Evolutionary conservation across 345 rosid genomes (phyloP), one percentile per base, ranked within the genome.

Genomic region (Pugionium dolabratum): DNA sequence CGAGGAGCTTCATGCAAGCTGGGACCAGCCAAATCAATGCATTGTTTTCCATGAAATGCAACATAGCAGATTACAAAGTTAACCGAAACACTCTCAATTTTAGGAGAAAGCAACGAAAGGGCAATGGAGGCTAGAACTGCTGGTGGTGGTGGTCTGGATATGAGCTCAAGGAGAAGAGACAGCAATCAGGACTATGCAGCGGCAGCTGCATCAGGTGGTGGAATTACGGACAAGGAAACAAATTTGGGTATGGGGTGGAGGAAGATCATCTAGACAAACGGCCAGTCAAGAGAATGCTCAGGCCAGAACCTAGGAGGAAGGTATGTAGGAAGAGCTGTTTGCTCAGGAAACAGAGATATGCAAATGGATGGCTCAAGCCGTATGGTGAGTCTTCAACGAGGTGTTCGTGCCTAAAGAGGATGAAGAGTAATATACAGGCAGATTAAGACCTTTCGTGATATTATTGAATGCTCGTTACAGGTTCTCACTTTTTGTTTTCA

Each of bases 1-100:
- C 2, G 77, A 74, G 7, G 77, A 67, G 53, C 70, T 67, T 54
- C 75, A 63, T 43, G 91, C 91, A 43, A 87, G 89, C 60, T 92
- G 95, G 98, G 96, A 92, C 70, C 95, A 92, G 85, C 93, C 96
- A 39, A 83, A 89, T 2, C 75, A 31, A 10, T 87, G 95, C 60
- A 65, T 92, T 4, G 70, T 87, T 70, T 87, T 92, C 90, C 93
- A 84, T 40, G 85, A 83, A 51, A 82, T 86, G 44, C 83, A 84
- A 80, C 81, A 83, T 67, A 72, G 89, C 39, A 87, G 93, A 81
- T 43, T 89, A 69, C 97, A 92, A 64, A 84, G 69, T 65, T 92
- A 58, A 84, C 91, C 0, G 98, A 92, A 73, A 89, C 87, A 79
- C 79, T 92, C 41, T 67, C 91, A 0, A 36, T 87, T 40, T 83